Evolutionary conservation across 805 yeast species (phyloP), one percentile per base, ranked within the genome.

Genomic region (Saccharomycopsis capsularis): DNA sequence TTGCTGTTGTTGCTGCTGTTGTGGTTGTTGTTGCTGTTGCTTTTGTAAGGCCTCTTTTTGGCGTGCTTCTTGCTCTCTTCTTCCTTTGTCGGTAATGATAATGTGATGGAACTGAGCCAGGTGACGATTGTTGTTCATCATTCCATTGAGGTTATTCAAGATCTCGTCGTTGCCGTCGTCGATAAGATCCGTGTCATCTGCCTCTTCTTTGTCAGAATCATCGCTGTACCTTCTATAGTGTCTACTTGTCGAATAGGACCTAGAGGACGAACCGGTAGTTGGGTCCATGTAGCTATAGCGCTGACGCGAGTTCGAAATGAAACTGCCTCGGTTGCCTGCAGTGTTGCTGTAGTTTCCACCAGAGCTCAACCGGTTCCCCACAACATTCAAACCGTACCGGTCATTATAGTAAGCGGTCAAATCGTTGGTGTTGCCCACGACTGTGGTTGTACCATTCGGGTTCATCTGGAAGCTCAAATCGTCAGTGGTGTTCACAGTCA

Each of bases 21-120:
- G 23, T 24, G 4, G 15, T 7, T 3, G 6, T 6, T 41, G 18
- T 16, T 25, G 23, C 9, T 18, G 16, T 24, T 32, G 29, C 16
- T 34, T 11, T 42, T 42, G 15, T 3, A n/a, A 11, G 11, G 15
- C 29, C 3, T 21, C 30, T 34, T 32, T 18, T 15, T 34, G 29
- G 7, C 35, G 18, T 18, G 35, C 21, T 32, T 42, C 39, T 22
- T 32, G 45, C 19, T 42, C 45, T 3, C 45, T 27, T 22, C 29
- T 41, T 11, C 52, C 54, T 35, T 39, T 44, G 38, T 47, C 44
- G 6, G 54, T 51, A 16, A 39, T 40, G 3, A 51, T 47, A 15
- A 51, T 47, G 38, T 51, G 54, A 29, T 48, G 48, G 36, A 51
- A 51, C 5, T 47, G 29, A 6, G 27, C n/a, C 16, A 32, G 34